Base-by-base conservation (phyloP, 2,329 filamentous ascomycete species). In the Colletotrichum lupini region DNA sequence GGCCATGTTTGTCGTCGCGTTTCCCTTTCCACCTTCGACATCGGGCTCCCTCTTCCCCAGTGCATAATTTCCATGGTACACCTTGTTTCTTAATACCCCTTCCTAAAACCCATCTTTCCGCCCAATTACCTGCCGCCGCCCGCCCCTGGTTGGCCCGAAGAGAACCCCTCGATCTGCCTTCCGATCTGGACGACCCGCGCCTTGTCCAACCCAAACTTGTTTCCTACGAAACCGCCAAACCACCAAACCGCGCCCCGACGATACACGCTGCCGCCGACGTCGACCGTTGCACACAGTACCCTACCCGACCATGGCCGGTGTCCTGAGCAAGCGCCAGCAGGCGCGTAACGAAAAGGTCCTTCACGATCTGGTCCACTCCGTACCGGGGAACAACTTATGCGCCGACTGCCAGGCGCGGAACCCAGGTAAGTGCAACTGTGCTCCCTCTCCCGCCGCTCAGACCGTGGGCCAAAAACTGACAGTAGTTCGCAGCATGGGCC, bases 271-370 rank as follows among this genome's bases (percentile, higher is more conserved):
- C 37, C 37, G 30, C 28, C 72, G 24, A 67, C 67, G 55, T 70
- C 60, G 46, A 70, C 56, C 67, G 70, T 61, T 70, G 60, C 46
- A 70, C 65, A 35, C 9, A 60, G 22, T 57, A 22, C 35, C 35
- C 30, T 7, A 62, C 53, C 67, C 62, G 24, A 75, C 11, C 76
- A 97, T 95, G 94, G 89, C 94, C 69, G 88, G 90, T 68, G 88
- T 91, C 57, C 87, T 97, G 82, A 98, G 92, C 88, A 99, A 98
- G 89, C 95, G 97, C 85, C 95, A 98, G 86, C 96, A 98, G 89
- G 95, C 94, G 87, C 95, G 97, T 85, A 98, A 99, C 84, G 97
- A 99, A 87, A 94, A 94, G 81, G 87, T 91, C 68, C 88, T 99
- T 77, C 95, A 98, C 80, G 96, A 98, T 60, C 90, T 99, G 75